A percentile compares a stretch with the other conserved stretches of the same genome.
Evolutionary conservation across 345 rosid species (phyloP).

Genomic region (Brassica juncea): DNA sequence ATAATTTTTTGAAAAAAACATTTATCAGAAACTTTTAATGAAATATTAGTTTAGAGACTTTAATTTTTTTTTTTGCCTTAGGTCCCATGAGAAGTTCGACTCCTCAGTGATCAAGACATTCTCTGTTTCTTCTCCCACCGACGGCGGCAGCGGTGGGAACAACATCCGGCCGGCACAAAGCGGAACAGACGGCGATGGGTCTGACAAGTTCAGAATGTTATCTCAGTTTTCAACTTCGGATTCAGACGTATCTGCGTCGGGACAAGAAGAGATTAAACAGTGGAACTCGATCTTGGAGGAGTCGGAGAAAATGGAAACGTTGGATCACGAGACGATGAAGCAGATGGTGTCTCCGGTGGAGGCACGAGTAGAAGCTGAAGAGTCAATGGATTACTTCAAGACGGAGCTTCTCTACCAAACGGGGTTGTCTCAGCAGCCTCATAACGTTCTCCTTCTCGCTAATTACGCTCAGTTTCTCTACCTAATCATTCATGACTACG

Average conservation of each 20-base stretch:
- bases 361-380: conserved; percentile 59
- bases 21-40: too few species aligned
- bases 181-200: conserved; percentile 68
- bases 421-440: conserved; percentile 60
- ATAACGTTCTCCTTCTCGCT: conserved; percentile 75
- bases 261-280: conserved; percentile 55
- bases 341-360: conserved; percentile 62
- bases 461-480: conserved; percentile 90
- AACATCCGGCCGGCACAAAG: conserved; percentile 44
- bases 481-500: conserved; percentile 68
- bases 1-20: too few species aligned
- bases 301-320: conserved; percentile 51
- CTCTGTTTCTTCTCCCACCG: conserved; percentile 52
- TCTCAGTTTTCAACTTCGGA: conserved; percentile 62
- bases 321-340: conserved; percentile 64
- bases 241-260: conserved; percentile 45
- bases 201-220: conserved; percentile 45
- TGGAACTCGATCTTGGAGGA: conserved; percentile 84
- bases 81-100: conserved; percentile 44
- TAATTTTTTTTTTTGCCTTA: too few species aligned
- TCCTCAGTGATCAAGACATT: conserved; percentile 53
- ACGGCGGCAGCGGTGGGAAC: conserved; percentile 70
- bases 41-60: too few species aligned
- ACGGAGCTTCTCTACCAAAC: conserved; percentile 67
- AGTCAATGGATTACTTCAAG: conserved; percentile 58